Base-by-base conservation (phyloP, 208 protist species). In the Acanthamoeba castellanii region DNA sequence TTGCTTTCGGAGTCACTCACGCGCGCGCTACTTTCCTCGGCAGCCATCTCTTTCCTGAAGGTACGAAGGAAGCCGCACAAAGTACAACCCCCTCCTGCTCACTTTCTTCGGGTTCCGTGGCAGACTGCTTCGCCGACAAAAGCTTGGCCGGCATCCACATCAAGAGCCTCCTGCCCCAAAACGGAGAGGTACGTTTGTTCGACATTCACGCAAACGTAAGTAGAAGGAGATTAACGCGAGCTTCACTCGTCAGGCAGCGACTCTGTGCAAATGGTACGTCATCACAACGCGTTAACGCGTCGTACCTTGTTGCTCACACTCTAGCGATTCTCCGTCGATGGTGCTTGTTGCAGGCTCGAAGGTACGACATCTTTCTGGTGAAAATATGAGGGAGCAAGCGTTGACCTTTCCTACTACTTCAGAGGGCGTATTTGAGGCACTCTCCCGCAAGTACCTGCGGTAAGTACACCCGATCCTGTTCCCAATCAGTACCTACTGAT, bases 41-140 rank as follows among this genome's bases (percentile, higher is more conserved):
- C 45, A 92, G 87, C 14, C 87, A 92, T 55, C 87, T 92, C 11
- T 92, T 92, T 22, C 87, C 87, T 20, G 87, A 92, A 92, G 87
- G 64, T 32, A 70, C 61, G 61, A 59, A 25, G 47, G 47, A 50
- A 50, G 47, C 55, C 18, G 18, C 13, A 9, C 18, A 25, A 59
- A 8, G 55, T 18, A 57, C 18, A 3, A 22, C 22, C 25, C 25
- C 25, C 61, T 78, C n/a, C 70, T 74, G 52, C 18, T 59, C 52
- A 22, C 52, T 59, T 59, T 14, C 18, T 59, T 7, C 3, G 37
- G 11, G 32, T 11, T 6, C n/a, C 34, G 70, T 30, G 30, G 13
- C 45, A 85, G 78, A 85, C 13, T 92, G 85, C 55, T 92, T 92
- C 64, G 55, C 55, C 14, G 85, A 92, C 55, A 92, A 92, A 27